Base-by-base conservation (phyloP, 768 basidiomycete genomes). In the Gymnopilus junonius region DNA sequence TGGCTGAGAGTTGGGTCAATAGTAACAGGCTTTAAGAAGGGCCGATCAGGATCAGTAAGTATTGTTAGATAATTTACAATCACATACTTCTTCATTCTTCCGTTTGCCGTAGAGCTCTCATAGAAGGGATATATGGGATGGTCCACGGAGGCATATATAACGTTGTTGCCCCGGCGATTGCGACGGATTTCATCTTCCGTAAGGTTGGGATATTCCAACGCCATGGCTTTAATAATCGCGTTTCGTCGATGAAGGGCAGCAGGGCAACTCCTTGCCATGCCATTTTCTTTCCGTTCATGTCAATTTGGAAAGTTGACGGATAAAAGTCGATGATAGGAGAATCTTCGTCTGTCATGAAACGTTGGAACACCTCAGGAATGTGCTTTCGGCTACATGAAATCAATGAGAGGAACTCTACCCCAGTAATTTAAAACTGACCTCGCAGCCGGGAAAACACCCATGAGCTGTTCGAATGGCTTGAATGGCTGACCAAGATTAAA, bases 211-310 rank as follows among this genome's bases (percentile, higher is more conserved):
- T 91, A 91, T 65, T 79, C 82, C 12, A 81, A 74, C 8, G 81
- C 85, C 91, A 99, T 94, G 3, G 95, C 94, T 34, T 86, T 58
- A 99, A 79, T 25, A 99, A 78, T 34, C 95, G 86, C 59, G 83
- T 84, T 73, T 89, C 83, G 71, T 99, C 93, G 65, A 99, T 99
- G 81, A 99, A 99, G 0, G 97, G 96, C 21, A 99, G 81, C 8
- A 99, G 80, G 0, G 97, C 96, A 59, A 99, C 95, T 58, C 97
- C 97, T 76, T 99, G 97, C 97, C 97, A 99, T 7, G 93, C 84
- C 96, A 99, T 98, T 78, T 92, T 93, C 80, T 99, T 99, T 62
- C 97, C 97, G 71, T 99, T 99, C 97, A 99, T 99, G 76, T 99
- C 97, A 71, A 99, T 90, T 69, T 96, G 88, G 75, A 99, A 99